Evolutionary conservation across 495 filamentous ascomycete species (phyloP).

Genomic region (Talaromyces adpressus): DNA sequence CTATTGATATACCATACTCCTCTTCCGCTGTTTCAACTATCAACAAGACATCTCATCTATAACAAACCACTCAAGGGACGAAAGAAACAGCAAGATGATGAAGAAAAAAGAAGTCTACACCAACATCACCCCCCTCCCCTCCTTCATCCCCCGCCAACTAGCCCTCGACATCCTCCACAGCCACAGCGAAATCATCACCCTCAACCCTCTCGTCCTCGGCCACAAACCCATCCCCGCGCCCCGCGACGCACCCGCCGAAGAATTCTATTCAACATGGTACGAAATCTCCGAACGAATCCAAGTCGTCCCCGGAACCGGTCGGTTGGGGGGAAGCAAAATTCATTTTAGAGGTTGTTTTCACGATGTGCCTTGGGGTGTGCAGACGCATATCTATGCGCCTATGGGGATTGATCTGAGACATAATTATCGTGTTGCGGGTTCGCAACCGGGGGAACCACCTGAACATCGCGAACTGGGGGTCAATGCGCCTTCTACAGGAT

Average conservation of each 20-base stretch:
- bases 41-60: background rate
- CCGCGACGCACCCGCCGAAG: slow-evolving; percentile 53
- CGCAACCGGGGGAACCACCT: slow-evolving; percentile 55
- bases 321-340: slow-evolving; percentile 54
- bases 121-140: slow-evolving; percentile 63
- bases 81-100: slow-evolving; percentile 7
- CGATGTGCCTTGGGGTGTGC: slow-evolving; percentile 58
- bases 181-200: slow-evolving; percentile 70
- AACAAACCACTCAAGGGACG: background rate
- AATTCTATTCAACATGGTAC: slow-evolving; percentile 66
- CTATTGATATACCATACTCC: background rate
- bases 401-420: slow-evolving; percentile 60
- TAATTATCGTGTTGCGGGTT: slow-evolving; percentile 56
- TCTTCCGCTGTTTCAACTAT: background rate
- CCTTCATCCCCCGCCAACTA: slow-evolving; percentile 54
- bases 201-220: slow-evolving; percentile 72
- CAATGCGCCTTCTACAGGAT: slow-evolving; percentile 45
- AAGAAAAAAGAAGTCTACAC: slow-evolving; percentile 47
- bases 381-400: slow-evolving; percentile 71
- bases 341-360: slow-evolving; percentile 71
- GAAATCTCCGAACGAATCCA: slow-evolving; percentile 54
- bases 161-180: slow-evolving; percentile 65
- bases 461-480: slow-evolving; percentile 51
- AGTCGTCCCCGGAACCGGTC: slow-evolving; percentile 60
- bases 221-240: slow-evolving; percentile 58